Base-by-base conservation (phyloP, 495 filamentous ascomycete genomes). In the Penicillium bialowiezense region DNA sequence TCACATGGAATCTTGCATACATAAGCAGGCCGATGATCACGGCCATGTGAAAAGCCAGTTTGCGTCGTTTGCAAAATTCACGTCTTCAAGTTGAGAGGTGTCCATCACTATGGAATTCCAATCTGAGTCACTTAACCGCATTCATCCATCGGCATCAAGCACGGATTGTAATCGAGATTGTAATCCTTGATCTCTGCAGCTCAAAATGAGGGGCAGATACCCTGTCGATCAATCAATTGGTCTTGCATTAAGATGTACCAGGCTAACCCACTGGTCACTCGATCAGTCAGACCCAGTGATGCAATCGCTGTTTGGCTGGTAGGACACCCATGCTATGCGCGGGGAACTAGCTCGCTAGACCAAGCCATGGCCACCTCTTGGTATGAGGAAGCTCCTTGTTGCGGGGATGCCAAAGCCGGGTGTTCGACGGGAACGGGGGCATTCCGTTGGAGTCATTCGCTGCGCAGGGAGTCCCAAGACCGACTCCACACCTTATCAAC, bases 161-260 rank as follows among this genome's bases (percentile, higher is more conserved):
- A n/a, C n/a, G n/a, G n/a, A n/a, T n/a, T n/a, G n/a, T n/a, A n/a
- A n/a, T 50, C 42, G 44, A 24, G 38, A 15, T 15, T 29, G 41
- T 47, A 39, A 48, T 52, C 43, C 41, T 50, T 33, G 37, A 36
- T 23, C 18, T 20, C 41, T 47, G 33, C 37, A 36, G 24, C 18
- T 20, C 8, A 23, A n/a, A 37, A 45, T 33, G 20, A 44, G 45
- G 44, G 41, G 29, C 17, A 17, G 28, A 37, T 32, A 43, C 26
- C 33, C 50, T 51, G 48, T 35, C 46, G 47, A 55, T 44, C 46
- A 41, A 45, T 41, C 42, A 24, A 44, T 43, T 24, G 47, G 26
- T 23, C 35, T 23, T 48, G 18, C 26, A 44, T 31, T 20, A 37
- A 14, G 3, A 13, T 21, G 20, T 15, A 33, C 33, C n/a, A n/a